These are phyloP conservation scores for Cutaneotrichosporon sp. DNA, from an alignment of 1,284 basidiomycete species.

Conservation along the genomic window DNA sequence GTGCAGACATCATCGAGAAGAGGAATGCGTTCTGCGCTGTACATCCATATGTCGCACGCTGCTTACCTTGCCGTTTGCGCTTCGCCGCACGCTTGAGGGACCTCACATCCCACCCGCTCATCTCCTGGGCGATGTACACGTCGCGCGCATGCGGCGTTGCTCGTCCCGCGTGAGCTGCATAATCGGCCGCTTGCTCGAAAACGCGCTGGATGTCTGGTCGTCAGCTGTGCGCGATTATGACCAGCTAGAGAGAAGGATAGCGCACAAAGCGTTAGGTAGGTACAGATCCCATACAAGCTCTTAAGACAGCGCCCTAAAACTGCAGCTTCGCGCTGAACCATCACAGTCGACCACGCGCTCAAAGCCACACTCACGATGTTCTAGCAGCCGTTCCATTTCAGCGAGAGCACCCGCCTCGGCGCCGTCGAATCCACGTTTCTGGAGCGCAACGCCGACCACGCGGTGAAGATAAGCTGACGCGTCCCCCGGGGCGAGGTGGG, in stretches of 20 bases:
- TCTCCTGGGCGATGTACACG: constrained; percentile 28
- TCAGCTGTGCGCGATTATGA: not conserved
- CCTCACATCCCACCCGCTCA: constrained; percentile 17
- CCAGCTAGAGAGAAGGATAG: too few species aligned
- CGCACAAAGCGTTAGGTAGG: too few species aligned
- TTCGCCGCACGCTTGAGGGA: constrained; percentile 28
- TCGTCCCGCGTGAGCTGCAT: constrained; percentile 29
- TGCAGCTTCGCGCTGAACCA: too few species aligned
- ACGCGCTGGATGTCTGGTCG: constrained; percentile 37
- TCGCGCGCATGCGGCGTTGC: constrained; percentile 26
- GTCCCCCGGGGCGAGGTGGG: constrained; percentile 9
- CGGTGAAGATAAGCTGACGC: constrained; percentile 30
- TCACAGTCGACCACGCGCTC: too few species aligned
- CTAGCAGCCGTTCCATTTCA: constrained; percentile 40
- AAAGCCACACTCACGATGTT: constrained; percentile 34
- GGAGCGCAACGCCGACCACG: constrained; percentile 26
- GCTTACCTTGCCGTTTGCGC: constrained; percentile 27
- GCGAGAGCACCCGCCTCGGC: constrained; percentile 41
- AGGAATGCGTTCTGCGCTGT: too few species aligned
- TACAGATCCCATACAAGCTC: too few species aligned
- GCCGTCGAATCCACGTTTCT: constrained; percentile 34
- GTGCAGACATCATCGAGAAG: too few species aligned
- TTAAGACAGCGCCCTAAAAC: too few species aligned
- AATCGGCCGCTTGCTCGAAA: constrained; percentile 29
- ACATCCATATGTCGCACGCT: not conserved